A percentile compares a stretch with the other conserved stretches of the same genome.
Conservation (phyloP, 2,329 filamentous ascomycete genomes). For the Camillea tinctor region DNA sequence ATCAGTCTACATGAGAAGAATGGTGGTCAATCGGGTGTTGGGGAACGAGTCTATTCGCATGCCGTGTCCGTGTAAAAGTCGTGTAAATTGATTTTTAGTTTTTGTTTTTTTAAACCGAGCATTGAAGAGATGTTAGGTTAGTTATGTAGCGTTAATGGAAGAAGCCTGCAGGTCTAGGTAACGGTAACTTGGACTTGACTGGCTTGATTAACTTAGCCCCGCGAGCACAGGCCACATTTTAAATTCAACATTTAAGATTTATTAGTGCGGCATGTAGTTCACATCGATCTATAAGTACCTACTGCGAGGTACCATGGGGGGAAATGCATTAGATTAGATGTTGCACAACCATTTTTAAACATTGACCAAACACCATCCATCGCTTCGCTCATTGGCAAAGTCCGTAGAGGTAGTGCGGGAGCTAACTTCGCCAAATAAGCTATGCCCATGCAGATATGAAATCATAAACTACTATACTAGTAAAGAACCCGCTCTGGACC, state of each 20-base stretch:
- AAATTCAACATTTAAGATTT: background rate
- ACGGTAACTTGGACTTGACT: background rate
- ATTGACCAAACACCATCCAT: no score
- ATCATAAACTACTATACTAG: no score
- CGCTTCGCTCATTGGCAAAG: no score
- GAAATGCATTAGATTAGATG: background rate
- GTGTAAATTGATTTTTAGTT: background rate
- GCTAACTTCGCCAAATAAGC: no score
- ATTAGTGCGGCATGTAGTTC: background rate
- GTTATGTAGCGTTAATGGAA: background rate
- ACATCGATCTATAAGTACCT: background rate
- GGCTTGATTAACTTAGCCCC: no score
- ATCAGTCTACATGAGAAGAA: constrained; percentile 13
- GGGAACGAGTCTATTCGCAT: background rate
- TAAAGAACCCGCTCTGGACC: no score
- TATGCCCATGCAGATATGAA: no score
- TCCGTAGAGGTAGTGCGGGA: no score
- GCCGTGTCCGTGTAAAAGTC: background rate
- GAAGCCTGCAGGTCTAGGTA: background rate
- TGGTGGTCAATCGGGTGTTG: background rate
- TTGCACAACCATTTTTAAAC: no score
- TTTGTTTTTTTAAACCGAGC: no score
- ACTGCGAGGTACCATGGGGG: background rate
- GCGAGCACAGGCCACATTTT: background rate
- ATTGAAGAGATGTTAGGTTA: no score